These are phyloP conservation scores for Fusarium mundagurra DNA, from an alignment of 2,329 filamentous ascomycete species.

Conservation along the genomic window DNA sequence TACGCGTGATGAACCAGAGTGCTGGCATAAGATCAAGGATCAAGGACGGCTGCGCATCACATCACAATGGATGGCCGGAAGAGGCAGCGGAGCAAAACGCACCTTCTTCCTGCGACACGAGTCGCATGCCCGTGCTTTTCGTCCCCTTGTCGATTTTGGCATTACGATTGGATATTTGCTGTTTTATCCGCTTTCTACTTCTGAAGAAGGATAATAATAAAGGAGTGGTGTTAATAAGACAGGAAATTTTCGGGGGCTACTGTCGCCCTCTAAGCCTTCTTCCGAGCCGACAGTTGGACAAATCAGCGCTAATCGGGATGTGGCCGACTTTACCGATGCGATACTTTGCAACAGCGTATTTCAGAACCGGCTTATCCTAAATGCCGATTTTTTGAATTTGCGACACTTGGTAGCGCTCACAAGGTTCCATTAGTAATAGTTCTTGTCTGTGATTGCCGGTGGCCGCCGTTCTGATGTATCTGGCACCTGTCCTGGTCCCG, in stretches of 20 bases:
- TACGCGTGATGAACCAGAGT: not conserved
- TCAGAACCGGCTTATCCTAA: not conserved
- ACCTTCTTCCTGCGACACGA: conserved; percentile 14
- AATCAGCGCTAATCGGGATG: not conserved
- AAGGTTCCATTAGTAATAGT: too few species aligned
- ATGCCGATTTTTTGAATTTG: too few species aligned
- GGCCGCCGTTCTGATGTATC: too few species aligned
- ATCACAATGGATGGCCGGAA: too few species aligned
- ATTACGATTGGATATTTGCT: not conserved
- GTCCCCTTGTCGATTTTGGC: not conserved
- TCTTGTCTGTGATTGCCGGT: not conserved
- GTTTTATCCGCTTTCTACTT: accelerated
- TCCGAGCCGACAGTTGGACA: not conserved
- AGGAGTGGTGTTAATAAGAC: not conserved
- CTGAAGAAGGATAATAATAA: not conserved
- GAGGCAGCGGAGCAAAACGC: not conserved
- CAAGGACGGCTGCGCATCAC: not conserved
- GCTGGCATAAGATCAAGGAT: not conserved
- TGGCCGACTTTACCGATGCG: not conserved
- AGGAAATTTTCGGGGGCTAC: not conserved
- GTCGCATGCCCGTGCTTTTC: conserved; percentile 3
- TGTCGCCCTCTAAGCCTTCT: too few species aligned
- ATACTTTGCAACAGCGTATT: not conserved
- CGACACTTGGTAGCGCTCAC: too few species aligned
- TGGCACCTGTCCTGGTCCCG: too few species aligned